phyloP scores from a whole-genome alignment of 306 rosid species.

The Mimosa pudica region DNA sequence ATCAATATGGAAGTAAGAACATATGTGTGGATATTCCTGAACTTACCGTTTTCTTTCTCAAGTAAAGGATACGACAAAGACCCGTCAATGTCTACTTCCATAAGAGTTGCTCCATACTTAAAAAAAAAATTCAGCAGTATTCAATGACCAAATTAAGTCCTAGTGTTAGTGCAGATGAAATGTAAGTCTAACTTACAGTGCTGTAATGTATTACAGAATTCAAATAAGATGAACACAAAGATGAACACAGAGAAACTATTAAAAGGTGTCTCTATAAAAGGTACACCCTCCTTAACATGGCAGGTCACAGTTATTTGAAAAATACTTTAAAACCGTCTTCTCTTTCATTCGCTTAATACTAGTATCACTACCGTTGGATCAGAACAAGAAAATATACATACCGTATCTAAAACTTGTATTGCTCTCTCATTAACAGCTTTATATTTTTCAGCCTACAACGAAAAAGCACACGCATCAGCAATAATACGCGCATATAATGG shows the following conservation, averaged over 20 bases:
- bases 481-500: slow-evolving; percentile 1
- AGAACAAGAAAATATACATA: slow-evolving; percentile 22
- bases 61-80: slow-evolving; percentile 72
- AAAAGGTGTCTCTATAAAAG: not conserved
- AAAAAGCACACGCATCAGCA: slow-evolving; percentile 9
- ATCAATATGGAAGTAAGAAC: not conserved
- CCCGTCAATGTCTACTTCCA: slow-evolving; percentile 81
- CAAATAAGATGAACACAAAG: no score
- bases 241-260: not conserved
- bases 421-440: slow-evolving; percentile 73
- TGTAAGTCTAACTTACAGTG: not conserved
- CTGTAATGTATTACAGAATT: no score
- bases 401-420: slow-evolving; percentile 73
- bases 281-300: not conserved
- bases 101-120: slow-evolving; percentile 75
- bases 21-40: slow-evolving; percentile 15
- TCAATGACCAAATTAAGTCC: slow-evolving; percentile 30
- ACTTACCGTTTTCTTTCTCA: slow-evolving; percentile 67
- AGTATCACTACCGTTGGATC: not conserved
- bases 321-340: not conserved
- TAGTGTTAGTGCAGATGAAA: not conserved
- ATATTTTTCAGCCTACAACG: slow-evolving; percentile 61
- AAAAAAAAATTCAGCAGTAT: slow-evolving; percentile 18
- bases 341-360: not conserved
- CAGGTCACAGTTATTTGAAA: not conserved